phyloP scores from a whole-genome alignment of 805 yeast species.

The Sporopachydermia quercuum region DNA sequence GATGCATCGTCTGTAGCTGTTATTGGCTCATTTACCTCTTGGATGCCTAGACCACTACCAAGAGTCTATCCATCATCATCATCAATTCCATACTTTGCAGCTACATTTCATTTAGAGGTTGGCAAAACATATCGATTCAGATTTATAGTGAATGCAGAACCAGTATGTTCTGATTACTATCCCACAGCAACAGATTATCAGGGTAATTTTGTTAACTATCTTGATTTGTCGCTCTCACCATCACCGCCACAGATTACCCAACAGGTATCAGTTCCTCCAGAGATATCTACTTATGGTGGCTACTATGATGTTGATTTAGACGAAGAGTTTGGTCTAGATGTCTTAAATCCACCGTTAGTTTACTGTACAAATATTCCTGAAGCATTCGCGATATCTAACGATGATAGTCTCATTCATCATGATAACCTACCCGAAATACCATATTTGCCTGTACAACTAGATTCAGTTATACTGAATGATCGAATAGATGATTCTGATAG shows the following conservation, averaged over 20 bases:
- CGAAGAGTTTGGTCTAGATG: constrained; percentile 4
- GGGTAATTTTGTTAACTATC: constrained; percentile 89
- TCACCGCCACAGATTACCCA: not conserved
- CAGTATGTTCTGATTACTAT: constrained; percentile 70
- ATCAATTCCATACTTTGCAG: not conserved
- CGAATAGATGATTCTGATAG: constrained; percentile 39
- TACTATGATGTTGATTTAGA: constrained; percentile 10
- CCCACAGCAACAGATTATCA: constrained; percentile 97
- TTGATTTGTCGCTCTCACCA: constrained; percentile 30
- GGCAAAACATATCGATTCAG: constrained; percentile 69
- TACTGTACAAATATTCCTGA: constrained; percentile 26
- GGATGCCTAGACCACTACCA: not conserved
- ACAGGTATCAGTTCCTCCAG: constrained; percentile 24
- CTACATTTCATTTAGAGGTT: not conserved
- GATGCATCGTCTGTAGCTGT: not conserved
- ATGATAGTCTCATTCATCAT: not conserved
- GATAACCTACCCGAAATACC: constrained; percentile 50
- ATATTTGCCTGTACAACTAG: constrained; percentile 90
- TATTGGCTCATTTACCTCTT: not conserved
- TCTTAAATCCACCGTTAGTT: constrained; percentile 8
- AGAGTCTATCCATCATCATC: not conserved
- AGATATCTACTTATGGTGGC: constrained; percentile 4
- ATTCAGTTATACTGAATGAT: constrained; percentile 78
- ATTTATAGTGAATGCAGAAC: constrained; percentile 87
- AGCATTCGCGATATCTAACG: constrained; percentile 24